Base-by-base conservation (phyloP, 805 yeast genomes). In the Diddensiella caesifluorescens region DNA sequence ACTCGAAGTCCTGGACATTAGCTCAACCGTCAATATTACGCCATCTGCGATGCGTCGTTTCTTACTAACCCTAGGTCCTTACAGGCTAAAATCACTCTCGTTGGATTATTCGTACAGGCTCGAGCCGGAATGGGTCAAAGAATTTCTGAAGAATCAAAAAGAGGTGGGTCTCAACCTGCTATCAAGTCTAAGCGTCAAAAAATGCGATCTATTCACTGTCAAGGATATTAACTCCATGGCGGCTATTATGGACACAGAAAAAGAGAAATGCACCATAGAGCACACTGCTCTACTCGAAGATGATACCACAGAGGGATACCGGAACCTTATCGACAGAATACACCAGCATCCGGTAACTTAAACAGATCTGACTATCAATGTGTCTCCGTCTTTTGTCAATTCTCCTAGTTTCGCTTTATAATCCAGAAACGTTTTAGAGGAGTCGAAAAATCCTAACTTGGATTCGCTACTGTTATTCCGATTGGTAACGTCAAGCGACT, bases 401-500 rank as follows among this genome's bases (percentile, higher is more conserved):
- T 42, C 46, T 16, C 39, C 39, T 7, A 48, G 38, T 30, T 47
- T 49, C 30, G 26, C 29, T 19, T 34, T 35, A 38, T 46, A 48
- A 4, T 46, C 33, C 21, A 48, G 34, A 9, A 33, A 28, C 6
- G 7, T 29, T 13, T 7, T 7, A 13, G 15, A 7, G 6, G 32
- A 7, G 7, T 13, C 33, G 27, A 29, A 49, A 29, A 50, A 32
- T 5, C 41, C 51, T 16, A 46, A 39, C 4, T 46, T 40, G 33
- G 39, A 15, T 13, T 38, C 37, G n/a, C 22, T 35, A 10, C 38
- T 15, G 34, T 42, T 48, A 44, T 46, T 44, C 36, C 46, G 47
- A 38, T 39, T 45, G 12, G 48, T 15, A 4, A 53, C 40, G 34
- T 50, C 58, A 22, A 57, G 53, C 12, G 42, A 39, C 28, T 30